Conservation (phyloP, 2,329 filamentous ascomycete genomes). For the Pleomassaria siparia region DNA sequence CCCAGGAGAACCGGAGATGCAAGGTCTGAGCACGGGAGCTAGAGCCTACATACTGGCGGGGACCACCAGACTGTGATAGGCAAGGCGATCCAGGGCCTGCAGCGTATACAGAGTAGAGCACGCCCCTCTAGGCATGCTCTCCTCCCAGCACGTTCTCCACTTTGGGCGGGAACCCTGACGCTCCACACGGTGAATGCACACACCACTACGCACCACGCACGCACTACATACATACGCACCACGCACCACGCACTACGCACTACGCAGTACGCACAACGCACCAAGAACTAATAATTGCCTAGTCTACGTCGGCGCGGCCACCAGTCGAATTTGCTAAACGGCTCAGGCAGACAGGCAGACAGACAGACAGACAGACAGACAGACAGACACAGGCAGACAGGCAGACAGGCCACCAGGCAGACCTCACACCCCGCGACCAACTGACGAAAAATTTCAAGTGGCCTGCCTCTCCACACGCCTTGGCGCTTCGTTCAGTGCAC, state of each 20-base stretch:
- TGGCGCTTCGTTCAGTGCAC: background rate
- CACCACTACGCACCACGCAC: too few species aligned
- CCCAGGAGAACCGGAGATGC: constrained; percentile 41
- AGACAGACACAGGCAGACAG: too few species aligned
- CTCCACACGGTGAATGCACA: constrained; percentile 3
- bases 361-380: too few species aligned
- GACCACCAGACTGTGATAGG: constrained; percentile 2
- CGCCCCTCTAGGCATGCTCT: too few species aligned
- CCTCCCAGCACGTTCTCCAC: background rate
- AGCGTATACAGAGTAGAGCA: background rate
- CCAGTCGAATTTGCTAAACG: too few species aligned
- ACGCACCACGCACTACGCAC: too few species aligned
- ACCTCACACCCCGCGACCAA: background rate
- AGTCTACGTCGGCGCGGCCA: too few species aligned
- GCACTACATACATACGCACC: too few species aligned
- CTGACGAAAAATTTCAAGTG: background rate
- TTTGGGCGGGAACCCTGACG: background rate
- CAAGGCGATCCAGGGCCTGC: constrained; percentile 11
- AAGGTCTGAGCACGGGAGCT: constrained; percentile 24
- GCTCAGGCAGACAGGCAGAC: too few species aligned
- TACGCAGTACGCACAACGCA: too few species aligned
- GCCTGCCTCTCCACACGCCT: constrained; percentile 3
- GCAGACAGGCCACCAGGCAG: background rate
- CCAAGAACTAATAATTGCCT: too few species aligned
- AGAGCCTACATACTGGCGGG: constrained; percentile 3